Evolutionary conservation across 192 early-diverging fungal genomes (phyloP), one percentile per base, ranked within the genome.

Genomic region (Spinellus fusiger): DNA sequence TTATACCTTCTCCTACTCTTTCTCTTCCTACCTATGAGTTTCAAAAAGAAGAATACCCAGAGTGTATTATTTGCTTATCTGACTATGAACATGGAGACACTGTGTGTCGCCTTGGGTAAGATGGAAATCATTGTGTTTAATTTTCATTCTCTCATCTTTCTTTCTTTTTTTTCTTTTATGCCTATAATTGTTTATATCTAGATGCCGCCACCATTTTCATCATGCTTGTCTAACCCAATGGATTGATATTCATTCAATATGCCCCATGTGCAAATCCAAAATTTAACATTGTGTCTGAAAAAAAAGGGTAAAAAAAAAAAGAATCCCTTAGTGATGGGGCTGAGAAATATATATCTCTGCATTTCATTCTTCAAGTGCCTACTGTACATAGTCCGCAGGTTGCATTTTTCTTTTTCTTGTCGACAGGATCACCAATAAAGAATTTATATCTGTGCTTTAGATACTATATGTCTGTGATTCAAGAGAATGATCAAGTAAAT

Each of bases 241-340:
- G 91, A 73, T 93, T 40, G 75, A 78, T 25, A 69, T 89, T 46
- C 88, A 90, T 65, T 77, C 76, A 54, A 73, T 76, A 8, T 93
- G 91, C 62, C 91, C 91, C 20, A 73, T 91, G 37, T 93, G 91
- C 66, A 86, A 88, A 51, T n/a, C n/a, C n/a, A n/a, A n/a, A n/a
- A n/a, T n/a, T n/a, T n/a, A n/a, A n/a, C n/a, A n/a, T n/a, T n/a
- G n/a, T n/a, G n/a, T n/a, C n/a, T n/a, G n/a, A n/a, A n/a, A n/a
- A n/a, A n/a, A n/a, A n/a, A n/a, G n/a, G n/a, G n/a, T n/a, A n/a
- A n/a, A n/a, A n/a, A n/a, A n/a, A n/a, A n/a, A n/a, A n/a, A n/a
- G n/a, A n/a, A n/a, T n/a, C n/a, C n/a, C n/a, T n/a, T n/a, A n/a
- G n/a, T n/a, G n/a, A n/a, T n/a, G n/a, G n/a, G n/a, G n/a, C n/a